These are phyloP conservation scores for Canavalia gladiata DNA, from an alignment of 306 rosid species.

Conservation along the genomic window DNA sequence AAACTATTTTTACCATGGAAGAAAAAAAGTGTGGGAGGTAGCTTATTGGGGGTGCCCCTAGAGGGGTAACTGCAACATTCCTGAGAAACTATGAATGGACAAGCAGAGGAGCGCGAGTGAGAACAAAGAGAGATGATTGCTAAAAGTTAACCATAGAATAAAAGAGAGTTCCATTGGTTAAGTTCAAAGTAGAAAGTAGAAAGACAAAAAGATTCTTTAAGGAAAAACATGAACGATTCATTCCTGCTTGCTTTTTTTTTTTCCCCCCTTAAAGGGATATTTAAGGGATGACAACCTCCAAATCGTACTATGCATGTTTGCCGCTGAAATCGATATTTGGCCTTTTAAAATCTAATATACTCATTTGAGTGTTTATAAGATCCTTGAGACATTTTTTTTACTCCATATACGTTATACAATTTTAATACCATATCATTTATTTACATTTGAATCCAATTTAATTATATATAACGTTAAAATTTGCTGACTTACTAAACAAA, in stretches of 20 bases:
- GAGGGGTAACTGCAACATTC: neutral
- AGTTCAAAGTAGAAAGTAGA: neutral
- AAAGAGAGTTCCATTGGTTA: constrained; percentile 2
- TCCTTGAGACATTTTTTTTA: no score
- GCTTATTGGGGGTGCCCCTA: neutral
- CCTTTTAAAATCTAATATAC: neutral
- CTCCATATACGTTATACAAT: no score
- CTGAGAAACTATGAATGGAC: neutral
- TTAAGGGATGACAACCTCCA: constrained; percentile 1
- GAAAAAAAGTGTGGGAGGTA: no score
- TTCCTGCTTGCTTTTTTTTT: neutral
- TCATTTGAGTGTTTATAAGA: neutral
- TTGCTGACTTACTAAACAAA: no score
- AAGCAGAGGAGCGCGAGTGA: neutral
- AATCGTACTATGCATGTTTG: constrained; percentile 9
- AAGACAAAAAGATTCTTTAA: neutral
- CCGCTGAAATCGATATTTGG: constrained; percentile 42
- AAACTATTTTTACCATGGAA: no score
- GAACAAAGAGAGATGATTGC: neutral
- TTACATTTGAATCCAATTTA: no score
- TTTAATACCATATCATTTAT: no score
- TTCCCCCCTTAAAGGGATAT: constrained; percentile 4
- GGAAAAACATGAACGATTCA: constrained; percentile 14
- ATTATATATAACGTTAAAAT: no score
- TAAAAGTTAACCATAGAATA: constrained; percentile 35